Evolutionary conservation across 352 stramenopile genomes (phyloP).

Genomic region (Blastocystis sp.): DNA sequence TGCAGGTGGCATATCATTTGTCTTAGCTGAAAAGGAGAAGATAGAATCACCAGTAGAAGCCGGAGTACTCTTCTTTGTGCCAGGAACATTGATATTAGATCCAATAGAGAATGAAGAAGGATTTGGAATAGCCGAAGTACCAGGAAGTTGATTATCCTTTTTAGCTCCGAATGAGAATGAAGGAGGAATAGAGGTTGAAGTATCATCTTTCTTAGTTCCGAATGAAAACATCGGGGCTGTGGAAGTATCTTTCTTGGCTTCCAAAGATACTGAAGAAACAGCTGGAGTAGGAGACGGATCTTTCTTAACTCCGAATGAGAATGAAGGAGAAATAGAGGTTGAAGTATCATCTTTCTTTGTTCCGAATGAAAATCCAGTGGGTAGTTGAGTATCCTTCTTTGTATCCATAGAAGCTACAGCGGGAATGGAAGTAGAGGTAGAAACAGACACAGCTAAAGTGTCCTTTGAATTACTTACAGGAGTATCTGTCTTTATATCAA

Average conservation of each 20-base stretch:
- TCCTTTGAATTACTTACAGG: no score
- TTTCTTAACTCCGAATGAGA: conserved; percentile 1
- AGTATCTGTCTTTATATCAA: neutral
- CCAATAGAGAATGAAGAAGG: neutral
- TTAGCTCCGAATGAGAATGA: neutral
- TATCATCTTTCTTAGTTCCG: neutral
- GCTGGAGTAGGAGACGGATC: neutral
- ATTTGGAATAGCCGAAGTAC: neutral
- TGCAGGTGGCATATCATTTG: neutral
- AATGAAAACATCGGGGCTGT: neutral
- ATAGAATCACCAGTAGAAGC: neutral
- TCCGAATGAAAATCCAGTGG: neutral
- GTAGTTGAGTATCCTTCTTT: neutral
- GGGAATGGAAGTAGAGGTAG: neutral
- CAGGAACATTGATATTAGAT: no score
- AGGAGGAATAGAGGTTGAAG: neutral
- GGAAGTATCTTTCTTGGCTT: neutral
- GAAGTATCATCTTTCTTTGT: neutral
- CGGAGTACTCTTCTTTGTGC: neutral
- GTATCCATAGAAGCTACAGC: neutral
- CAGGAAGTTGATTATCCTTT: no score
- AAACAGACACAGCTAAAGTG: neutral
- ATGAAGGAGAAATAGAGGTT: neutral
- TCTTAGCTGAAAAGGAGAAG: neutral
- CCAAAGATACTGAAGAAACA: neutral